These are phyloP conservation scores for Leccinellum albellum DNA, from an alignment of 768 basidiomycete species.

Conservation along the genomic window DNA sequence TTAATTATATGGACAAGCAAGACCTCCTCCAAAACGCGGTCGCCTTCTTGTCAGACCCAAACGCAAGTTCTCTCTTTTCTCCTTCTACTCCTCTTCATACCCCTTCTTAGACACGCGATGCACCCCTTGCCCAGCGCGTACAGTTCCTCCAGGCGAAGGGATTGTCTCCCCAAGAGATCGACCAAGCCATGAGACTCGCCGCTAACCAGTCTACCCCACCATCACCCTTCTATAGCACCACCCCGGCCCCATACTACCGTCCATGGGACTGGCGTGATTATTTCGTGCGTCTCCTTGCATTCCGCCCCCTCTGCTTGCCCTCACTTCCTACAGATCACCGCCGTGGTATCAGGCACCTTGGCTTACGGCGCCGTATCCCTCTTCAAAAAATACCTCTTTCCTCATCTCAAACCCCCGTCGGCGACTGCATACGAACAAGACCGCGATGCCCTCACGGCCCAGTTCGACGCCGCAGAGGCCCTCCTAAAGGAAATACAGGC, in stretches of 20 bases:
- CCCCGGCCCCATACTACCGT: constrained; percentile 34
- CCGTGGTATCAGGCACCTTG: constrained; percentile 82
- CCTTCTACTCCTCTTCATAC: neutral
- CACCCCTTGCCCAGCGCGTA: constrained; percentile 78
- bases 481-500: constrained; percentile 76
- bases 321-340: constrained; percentile 67
- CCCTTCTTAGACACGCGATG: constrained; percentile 59
- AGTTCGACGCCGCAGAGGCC: constrained; percentile 86
- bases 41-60: constrained; percentile 79
- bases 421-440: constrained; percentile 88
- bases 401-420: constrained; percentile 86
- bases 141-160: constrained; percentile 97
- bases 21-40: constrained; percentile 82
- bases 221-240: constrained; percentile 40
- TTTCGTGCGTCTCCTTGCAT: constrained; percentile 60
- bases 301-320: constrained; percentile 9
- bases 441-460: constrained; percentile 75
- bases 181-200: constrained; percentile 72
- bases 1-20: constrained; percentile 48
- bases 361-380: constrained; percentile 77
- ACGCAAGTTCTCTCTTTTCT: constrained; percentile 40
- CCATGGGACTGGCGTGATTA: constrained; percentile 97
- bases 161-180: constrained; percentile 77
- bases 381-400: constrained; percentile 88
- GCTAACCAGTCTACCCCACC: constrained; percentile 28